A percentile compares a stretch with the other conserved stretches of the same genome.
phyloP scores from a whole-genome alignment of 78 protist species.

The Planoprotostelium fungivorum region DNA sequence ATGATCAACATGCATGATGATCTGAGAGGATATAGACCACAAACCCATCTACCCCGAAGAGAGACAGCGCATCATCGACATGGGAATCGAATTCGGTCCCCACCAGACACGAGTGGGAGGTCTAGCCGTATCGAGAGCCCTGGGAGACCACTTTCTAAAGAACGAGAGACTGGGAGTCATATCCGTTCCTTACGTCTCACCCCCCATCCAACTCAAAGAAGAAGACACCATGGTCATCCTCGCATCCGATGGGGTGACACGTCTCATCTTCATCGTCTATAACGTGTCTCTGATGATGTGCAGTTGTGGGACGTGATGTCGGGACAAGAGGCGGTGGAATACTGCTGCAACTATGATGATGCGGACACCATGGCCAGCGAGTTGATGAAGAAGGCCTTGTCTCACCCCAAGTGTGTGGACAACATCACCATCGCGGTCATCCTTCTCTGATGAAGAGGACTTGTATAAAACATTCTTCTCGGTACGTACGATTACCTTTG shows the following conservation, averaged over 20 bases:
- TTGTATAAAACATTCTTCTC: no score
- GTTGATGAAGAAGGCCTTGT: background rate
- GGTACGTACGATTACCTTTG: no score
- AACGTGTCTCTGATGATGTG: background rate
- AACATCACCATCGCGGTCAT: background rate
- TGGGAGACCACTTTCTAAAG: constrained; percentile 65
- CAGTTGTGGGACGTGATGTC: constrained; percentile 64
- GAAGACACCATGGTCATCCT: constrained; percentile 52
- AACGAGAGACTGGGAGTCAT: constrained; percentile 44
- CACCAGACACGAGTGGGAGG: constrained; percentile 66
- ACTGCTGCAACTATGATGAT: background rate
- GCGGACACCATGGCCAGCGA: background rate
- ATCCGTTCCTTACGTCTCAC: constrained; percentile 41
- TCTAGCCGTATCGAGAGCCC: constrained; percentile 58
- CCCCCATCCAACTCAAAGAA: constrained; percentile 37
- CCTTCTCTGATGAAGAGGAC: no score
- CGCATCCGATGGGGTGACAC: constrained; percentile 59
- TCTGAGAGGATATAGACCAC: constrained; percentile 15
- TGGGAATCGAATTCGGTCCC: constrained; percentile 36
- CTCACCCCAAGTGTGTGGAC: background rate
- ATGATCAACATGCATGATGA: background rate
- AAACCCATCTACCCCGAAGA: constrained; percentile 49
- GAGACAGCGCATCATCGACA: constrained; percentile 27
- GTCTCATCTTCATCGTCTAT: background rate
- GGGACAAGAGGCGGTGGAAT: constrained; percentile 63